Percentiles rank a stretch among this genome's conserved stretches.
phyloP scores from a whole-genome alignment of 148 eudicot species.

The Spergularia marina region DNA sequence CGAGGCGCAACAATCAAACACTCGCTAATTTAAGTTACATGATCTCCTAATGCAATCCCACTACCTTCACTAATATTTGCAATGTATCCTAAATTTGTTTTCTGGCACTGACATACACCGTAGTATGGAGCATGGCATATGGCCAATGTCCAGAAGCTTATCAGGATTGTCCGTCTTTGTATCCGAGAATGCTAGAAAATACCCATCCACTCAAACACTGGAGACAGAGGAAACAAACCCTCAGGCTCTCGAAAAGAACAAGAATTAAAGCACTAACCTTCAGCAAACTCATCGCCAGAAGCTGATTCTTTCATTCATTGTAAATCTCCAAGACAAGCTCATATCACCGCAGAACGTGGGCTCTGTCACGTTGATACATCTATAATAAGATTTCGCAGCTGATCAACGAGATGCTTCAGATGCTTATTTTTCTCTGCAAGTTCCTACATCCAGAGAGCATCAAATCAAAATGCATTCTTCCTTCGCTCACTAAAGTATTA shows the following conservation, averaged over 20 bases:
- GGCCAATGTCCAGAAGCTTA: neutral
- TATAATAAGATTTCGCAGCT: conserved; percentile 63
- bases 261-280: neutral
- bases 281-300: neutral
- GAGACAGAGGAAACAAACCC: neutral
- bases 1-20: too few species aligned
- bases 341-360: conserved; percentile 50
- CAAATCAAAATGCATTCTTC: neutral
- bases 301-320: neutral
- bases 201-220: neutral
- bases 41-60: neutral
- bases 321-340: neutral
- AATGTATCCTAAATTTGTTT: neutral
- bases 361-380: conserved; percentile 92
- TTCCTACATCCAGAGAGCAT: conserved; percentile 41
- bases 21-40: too few species aligned
- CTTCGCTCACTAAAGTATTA: neutral
- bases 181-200: neutral
- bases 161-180: neutral
- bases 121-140: neutral
- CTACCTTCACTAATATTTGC: neutral
- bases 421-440: conserved; percentile 66
- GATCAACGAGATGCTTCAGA: conserved; percentile 70
- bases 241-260: neutral
- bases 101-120: neutral